Evolutionary conservation across 2,329 filamentous ascomycete genomes (phyloP), one percentile per base, ranked within the genome.

Genomic region (Ceratocystis eucalypticola): DNA sequence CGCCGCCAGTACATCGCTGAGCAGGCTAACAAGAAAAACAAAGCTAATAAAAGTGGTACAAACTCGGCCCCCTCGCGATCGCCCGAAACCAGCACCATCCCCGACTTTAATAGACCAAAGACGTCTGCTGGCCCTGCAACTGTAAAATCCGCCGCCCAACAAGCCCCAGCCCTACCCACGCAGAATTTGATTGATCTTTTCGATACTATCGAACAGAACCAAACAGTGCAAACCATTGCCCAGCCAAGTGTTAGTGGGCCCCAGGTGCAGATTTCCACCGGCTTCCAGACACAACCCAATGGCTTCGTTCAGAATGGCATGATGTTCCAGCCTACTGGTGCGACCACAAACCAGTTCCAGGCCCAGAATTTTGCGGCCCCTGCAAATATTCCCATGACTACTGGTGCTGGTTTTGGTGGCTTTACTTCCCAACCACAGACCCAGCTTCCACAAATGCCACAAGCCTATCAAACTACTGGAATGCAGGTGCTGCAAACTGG

Each of bases 151-250:
- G 61, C 62, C 3, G 37, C 65, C 7, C 50, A 55, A 30, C 30
- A 62, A 5, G 64, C 61, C n/a, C 66, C 69, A 8, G 65, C 67
- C 17, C 48, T 76, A 69, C 75, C 77, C 2, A 86, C 83, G 70
- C 85, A 87, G 33, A 89, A 95, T 78, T 80, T 95, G 69, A 97
- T 96, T 73, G 94, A 93, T 78, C 96, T 96, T 76, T 96, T 96
- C 74, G 93, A 88, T 72, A 92, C 91, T 5, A 96, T 96, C 72
- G 92, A 96, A 72, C 86, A 91, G 73, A 91, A 92, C 70, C 91
- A 94, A 74, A 89, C 89, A 1, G 64, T 68, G 7, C 80, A 81
- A 69, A 72, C 78, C 20, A 75, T 76, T 48, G 69, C 75, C 1
- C 77, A 77, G 65, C 73, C 74, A 46, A 25, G 33, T 30, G 46